A percentile compares a stretch with the other conserved stretches of the same genome.
These are phyloP conservation scores for Chaetomidium leptoderma DNA, from an alignment of 495 filamentous ascomycete genomes.

Conservation along the genomic window DNA sequence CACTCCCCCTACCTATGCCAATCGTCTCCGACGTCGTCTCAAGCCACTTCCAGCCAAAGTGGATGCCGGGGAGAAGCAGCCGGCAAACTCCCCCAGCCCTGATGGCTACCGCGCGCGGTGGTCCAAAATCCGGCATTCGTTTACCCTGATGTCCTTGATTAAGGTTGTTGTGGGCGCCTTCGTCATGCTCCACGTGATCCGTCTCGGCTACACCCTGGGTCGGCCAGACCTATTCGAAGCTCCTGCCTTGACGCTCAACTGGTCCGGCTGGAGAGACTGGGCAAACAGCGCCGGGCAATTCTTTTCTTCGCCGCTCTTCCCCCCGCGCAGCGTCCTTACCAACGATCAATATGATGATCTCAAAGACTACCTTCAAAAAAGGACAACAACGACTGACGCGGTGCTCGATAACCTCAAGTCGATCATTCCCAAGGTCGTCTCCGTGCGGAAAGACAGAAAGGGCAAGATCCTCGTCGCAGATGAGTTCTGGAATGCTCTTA, in stretches of 20 bases:
- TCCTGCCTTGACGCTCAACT: constrained; percentile 1
- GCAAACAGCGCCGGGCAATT: constrained; percentile 23
- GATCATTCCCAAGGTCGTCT: constrained; percentile 34
- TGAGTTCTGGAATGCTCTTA: constrained; percentile 54
- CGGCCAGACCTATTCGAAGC: constrained; percentile 9
- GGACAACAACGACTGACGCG: constrained; percentile 13
- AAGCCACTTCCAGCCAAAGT: not conserved
- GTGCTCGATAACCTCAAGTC: constrained; percentile 30
- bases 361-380: constrained; percentile 16
- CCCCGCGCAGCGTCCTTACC: constrained; percentile 18
- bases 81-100: not conserved
- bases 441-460: constrained; percentile 34
- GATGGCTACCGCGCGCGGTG: not conserved
- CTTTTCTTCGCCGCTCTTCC: constrained; percentile 17
- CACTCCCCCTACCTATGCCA: not conserved
- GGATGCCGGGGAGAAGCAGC: not conserved
- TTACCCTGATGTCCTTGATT: not conserved
- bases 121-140: not conserved
- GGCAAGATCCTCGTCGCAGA: constrained; percentile 46
- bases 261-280: constrained; percentile 25
- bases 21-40: not conserved
- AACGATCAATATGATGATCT: constrained; percentile 25
- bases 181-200: constrained; percentile 4
- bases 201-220: not conserved
- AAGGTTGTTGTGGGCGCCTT: not conserved